phyloP scores from a whole-genome alignment of 441 rosid genomes.

The Biscutella laevigata region DNA sequence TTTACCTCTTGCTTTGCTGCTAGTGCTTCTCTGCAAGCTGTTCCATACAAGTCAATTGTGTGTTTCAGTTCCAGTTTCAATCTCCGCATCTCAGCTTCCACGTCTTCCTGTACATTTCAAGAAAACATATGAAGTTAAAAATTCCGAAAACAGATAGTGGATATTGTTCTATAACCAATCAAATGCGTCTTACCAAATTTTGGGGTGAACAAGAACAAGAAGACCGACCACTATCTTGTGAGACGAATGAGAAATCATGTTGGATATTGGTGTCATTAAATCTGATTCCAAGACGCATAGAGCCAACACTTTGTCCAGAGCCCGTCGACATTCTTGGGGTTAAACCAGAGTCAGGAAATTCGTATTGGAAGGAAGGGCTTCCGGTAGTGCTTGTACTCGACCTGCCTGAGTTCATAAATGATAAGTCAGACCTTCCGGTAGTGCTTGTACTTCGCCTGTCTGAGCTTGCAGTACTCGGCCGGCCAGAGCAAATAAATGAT shows the following conservation, averaged over 20 bases:
- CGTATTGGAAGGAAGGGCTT: constrained; percentile 38
- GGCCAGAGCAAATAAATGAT: constrained; percentile 60
- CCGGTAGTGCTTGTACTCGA: constrained; percentile 41
- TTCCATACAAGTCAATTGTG: constrained; percentile 77
- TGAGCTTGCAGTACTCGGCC: constrained; percentile 38
- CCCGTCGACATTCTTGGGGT: constrained; percentile 39
- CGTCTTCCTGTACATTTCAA: constrained; percentile 48
- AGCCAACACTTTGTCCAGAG: constrained; percentile 61
- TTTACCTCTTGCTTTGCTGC: constrained; percentile 70
- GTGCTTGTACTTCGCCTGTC: constrained; percentile 75
- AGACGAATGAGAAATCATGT: constrained; percentile 45
- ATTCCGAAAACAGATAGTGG: neutral
- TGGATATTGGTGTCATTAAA: constrained; percentile 33
- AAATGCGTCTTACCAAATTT: constrained; percentile 34
- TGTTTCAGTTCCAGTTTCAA: constrained; percentile 78
- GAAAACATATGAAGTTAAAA: constrained; percentile 5
- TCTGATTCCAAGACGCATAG: constrained; percentile 43
- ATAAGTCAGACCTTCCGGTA: constrained; percentile 42
- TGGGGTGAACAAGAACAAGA: constrained; percentile 52
- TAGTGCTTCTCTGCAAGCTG: constrained; percentile 87
- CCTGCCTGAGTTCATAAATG: constrained; percentile 73
- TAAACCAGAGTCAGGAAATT: constrained; percentile 37
- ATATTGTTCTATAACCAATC: constrained; percentile 9
- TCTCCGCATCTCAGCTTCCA: constrained; percentile 83
- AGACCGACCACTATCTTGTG: constrained; percentile 46